Evolutionary conservation across 306 rosid species (phyloP).

Genomic region (Sicyos edulis): DNA sequence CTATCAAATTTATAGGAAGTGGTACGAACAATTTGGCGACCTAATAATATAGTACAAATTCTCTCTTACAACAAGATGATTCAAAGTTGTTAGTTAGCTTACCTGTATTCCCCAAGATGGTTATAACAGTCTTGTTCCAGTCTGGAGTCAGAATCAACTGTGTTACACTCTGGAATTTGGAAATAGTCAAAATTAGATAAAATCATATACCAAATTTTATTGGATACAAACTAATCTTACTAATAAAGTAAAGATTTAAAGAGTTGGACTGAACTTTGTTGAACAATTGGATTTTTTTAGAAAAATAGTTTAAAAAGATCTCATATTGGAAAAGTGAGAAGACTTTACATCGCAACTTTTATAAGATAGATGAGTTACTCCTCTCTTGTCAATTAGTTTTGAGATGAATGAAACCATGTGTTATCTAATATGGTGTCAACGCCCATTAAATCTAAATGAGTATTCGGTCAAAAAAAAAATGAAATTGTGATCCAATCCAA

Average conservation of each 20-base stretch:
- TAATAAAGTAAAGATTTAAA: not conserved
- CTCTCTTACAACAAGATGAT: not conserved
- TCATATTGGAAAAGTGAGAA: no score
- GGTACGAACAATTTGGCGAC: not conserved
- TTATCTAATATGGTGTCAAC: no score
- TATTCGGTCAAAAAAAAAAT: no score
- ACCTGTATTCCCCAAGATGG: conserved; percentile 88
- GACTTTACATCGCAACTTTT: no score
- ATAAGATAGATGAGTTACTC: no score
- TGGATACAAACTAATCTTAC: not conserved
- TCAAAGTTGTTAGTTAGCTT: conserved; percentile 22
- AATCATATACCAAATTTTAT: not conserved
- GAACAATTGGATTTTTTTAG: not conserved
- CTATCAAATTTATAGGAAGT: not conserved
- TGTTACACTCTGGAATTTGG: conserved; percentile 37
- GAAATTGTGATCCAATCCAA: no score
- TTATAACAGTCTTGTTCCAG: conserved; percentile 57
- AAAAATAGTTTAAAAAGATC: no score
- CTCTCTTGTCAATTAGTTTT: no score
- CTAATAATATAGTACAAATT: not conserved
- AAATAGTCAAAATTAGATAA: conserved; percentile 19
- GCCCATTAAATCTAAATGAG: no score
- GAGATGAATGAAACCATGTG: no score
- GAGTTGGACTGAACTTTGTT: not conserved
- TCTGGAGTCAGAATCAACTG: conserved; percentile 65